Conservation (phyloP, 225 moss, liverwort and hornwort genomes). For the Bryoerythrophyllum caledonicum region DNA sequence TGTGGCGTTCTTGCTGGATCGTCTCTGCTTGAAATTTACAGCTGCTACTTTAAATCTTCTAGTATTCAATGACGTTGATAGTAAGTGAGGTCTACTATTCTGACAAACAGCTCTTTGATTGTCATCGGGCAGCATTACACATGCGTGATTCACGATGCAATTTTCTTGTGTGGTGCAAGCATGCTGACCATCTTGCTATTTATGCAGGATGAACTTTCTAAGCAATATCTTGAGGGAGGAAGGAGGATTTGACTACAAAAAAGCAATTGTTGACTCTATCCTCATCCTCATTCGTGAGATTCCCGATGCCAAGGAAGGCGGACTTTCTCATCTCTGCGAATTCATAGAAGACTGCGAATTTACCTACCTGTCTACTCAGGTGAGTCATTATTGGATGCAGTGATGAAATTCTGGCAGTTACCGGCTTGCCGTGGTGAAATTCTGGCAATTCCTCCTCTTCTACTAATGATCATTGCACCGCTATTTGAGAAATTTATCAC, state of each 20-base stretch:
- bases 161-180: slow-evolving; percentile 15
- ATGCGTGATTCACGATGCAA: slow-evolving; percentile 9
- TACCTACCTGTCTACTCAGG: slow-evolving; percentile 91
- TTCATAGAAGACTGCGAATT: slow-evolving; percentile 96
- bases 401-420: slow-evolving; percentile 9
- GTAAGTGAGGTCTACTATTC: slow-evolving; percentile 15
- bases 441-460: neutral
- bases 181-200: slow-evolving; percentile 6
- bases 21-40: slow-evolving; percentile 5
- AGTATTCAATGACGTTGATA: slow-evolving; percentile 16
- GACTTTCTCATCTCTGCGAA: slow-evolving; percentile 84
- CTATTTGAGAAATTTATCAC: slow-evolving; percentile 4
- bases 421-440: neutral
- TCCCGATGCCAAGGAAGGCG: slow-evolving; percentile 89
- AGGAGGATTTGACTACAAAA: slow-evolving; percentile 94
- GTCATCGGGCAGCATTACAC: neutral
- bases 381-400: slow-evolving; percentile 25
- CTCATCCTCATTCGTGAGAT: slow-evolving; percentile 88
- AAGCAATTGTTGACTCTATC: slow-evolving; percentile 84
- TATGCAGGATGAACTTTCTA: slow-evolving; percentile 72
- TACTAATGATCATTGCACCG: neutral
- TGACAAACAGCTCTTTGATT: slow-evolving; percentile 7
- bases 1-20: neutral
- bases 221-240: slow-evolving; percentile 85
- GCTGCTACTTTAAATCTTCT: neutral